phyloP scores from a whole-genome alignment of 106 monocot genomes.

The Alisma plantagoaquatica region DNA sequence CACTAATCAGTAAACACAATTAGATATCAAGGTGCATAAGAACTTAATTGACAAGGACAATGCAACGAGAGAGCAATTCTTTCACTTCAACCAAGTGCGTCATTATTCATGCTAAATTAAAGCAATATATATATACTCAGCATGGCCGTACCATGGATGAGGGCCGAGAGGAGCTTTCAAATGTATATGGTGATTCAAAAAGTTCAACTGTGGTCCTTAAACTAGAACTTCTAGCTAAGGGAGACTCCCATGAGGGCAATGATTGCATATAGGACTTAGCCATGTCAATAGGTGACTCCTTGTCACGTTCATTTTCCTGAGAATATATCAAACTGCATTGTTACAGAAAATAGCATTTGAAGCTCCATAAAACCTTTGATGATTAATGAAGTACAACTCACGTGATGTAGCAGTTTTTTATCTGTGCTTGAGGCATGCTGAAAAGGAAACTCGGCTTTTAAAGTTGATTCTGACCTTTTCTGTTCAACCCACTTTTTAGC shows the following conservation, averaged over 20 bases:
- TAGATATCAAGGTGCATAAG: too few species aligned
- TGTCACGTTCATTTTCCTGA: slow-evolving; percentile 24
- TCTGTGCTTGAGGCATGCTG: too few species aligned
- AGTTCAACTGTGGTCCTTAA: slow-evolving; percentile 18
- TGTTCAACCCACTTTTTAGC: slow-evolving; percentile 66
- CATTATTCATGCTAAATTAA: not conserved
- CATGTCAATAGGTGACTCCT: slow-evolving; percentile 49
- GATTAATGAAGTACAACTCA: too few species aligned
- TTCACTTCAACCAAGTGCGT: too few species aligned
- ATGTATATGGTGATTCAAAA: slow-evolving; percentile 3
- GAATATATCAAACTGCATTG: too few species aligned
- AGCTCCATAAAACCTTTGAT: too few species aligned
- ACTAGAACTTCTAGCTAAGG: slow-evolving; percentile 19
- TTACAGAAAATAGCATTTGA: too few species aligned
- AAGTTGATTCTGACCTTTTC: slow-evolving; percentile 25
- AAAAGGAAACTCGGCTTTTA: slow-evolving; percentile 23
- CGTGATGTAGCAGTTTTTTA: too few species aligned
- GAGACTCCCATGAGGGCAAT: slow-evolving; percentile 57
- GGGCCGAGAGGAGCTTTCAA: slow-evolving; percentile 1
- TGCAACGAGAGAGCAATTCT: too few species aligned
- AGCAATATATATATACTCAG: not conserved
- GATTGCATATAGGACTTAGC: slow-evolving; percentile 74
- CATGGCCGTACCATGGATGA: slow-evolving; percentile 10
- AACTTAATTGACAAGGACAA: too few species aligned
- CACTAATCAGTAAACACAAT: too few species aligned